These are phyloP conservation scores for Anthostomella pinea DNA, from an alignment of 2,329 filamentous ascomycete genomes.

Conservation along the genomic window DNA sequence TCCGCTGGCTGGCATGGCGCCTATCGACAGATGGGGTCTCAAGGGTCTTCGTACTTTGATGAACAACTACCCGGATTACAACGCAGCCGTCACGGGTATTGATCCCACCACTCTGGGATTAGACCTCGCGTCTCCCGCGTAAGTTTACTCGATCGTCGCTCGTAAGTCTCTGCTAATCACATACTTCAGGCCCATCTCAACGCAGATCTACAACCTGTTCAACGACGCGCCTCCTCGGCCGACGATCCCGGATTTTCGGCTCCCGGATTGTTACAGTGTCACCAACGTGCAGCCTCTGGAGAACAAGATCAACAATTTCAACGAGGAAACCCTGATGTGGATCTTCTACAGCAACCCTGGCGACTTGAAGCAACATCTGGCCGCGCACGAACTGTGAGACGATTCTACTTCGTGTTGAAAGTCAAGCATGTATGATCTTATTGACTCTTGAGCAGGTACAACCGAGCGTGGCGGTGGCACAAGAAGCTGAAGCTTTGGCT, in stretches of 20 bases:
- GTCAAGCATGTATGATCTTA: constrained; percentile 1
- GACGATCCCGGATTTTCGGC: constrained; percentile 52
- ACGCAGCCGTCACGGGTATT: constrained; percentile 57
- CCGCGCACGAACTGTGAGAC: constrained; percentile 61
- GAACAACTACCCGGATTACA: constrained; percentile 62
- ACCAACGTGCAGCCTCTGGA: constrained; percentile 64
- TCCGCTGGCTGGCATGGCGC: constrained; percentile 59
- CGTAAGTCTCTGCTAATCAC: constrained; percentile 15
- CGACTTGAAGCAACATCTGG: constrained; percentile 61
- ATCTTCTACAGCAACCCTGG: constrained; percentile 67
- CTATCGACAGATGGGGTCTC: constrained; percentile 62
- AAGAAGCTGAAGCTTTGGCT: constrained; percentile 65
- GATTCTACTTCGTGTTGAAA: no score
- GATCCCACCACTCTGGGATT: constrained; percentile 57
- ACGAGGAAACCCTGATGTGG: constrained; percentile 67
- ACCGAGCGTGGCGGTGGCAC: constrained; percentile 67
- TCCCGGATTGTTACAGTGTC: constrained; percentile 66
- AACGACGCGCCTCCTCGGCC: constrained; percentile 59
- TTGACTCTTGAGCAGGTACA: constrained; percentile 44
- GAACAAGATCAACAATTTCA: constrained; percentile 64
- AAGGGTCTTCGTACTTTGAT: constrained; percentile 63
- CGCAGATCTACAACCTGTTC: constrained; percentile 60
- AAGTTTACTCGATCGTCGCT: constrained; percentile 38
- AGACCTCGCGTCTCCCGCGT: constrained; percentile 58
- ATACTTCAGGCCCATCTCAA: constrained; percentile 49